Evolutionary conservation across 306 rosid species (phyloP).

Genomic region (Castanospermum australe): DNA sequence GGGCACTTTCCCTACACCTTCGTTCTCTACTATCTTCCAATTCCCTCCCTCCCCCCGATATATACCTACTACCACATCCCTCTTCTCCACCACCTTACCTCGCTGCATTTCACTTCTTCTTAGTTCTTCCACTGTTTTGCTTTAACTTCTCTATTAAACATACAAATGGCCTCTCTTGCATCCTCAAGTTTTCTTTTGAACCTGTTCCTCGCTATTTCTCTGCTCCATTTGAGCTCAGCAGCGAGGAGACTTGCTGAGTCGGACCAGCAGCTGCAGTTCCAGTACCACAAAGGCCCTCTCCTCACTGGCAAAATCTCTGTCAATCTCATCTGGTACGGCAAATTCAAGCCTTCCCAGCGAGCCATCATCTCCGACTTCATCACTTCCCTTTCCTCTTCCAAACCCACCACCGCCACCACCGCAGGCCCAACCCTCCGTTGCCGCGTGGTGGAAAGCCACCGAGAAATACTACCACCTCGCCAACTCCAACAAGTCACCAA

Average conservation of each 20-base stretch:
- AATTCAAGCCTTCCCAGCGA: conserved; percentile 53
- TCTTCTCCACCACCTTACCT: background rate
- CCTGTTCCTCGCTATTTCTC: conserved; percentile 20
- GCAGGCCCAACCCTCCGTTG: conserved; percentile 56
- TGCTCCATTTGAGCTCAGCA: conserved; percentile 26
- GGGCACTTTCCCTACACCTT: background rate
- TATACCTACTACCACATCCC: background rate
- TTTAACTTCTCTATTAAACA: background rate
- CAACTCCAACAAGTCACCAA: conserved; percentile 23
- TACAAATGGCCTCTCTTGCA: conserved; percentile 28
- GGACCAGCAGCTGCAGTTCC: conserved; percentile 24
- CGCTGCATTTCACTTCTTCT: background rate
- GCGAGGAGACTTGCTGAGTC: conserved; percentile 24
- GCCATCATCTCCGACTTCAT: conserved; percentile 49
- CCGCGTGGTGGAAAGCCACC: conserved; percentile 51
- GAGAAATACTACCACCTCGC: conserved; percentile 42
- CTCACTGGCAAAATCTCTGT: conserved; percentile 36
- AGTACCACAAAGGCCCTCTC: conserved; percentile 46
- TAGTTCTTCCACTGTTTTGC: too few relatives aligned
- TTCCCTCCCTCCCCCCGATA: background rate
- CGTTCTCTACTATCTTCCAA: background rate
- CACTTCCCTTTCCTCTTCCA: conserved; percentile 38
- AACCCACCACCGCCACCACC: background rate
- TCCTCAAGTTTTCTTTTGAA: background rate
- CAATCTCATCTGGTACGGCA: conserved; percentile 55